Conservation (phyloP, 306 rosid species). For the Castanopsis chinensis region DNA sequence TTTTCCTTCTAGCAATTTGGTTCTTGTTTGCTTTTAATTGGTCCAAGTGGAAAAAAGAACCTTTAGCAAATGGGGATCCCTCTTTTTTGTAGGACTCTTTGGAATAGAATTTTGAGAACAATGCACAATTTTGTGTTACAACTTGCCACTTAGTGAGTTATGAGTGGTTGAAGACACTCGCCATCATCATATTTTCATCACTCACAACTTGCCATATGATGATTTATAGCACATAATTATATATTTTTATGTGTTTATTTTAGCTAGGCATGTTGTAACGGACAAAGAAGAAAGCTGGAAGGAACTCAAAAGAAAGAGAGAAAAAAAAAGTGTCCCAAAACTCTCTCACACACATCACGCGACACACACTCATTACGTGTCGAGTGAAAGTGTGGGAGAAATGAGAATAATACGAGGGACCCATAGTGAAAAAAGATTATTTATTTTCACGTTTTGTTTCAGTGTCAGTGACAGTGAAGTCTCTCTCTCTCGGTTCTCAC, state of each 20-base stretch:
- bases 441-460: no score
- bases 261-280: background rate
- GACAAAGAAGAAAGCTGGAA: background rate
- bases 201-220: accelerated
- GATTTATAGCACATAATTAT: no score
- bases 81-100: no score
- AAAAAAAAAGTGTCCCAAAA: background rate
- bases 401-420: no score
- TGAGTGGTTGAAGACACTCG: accelerated
- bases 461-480: no score
- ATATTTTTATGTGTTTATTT: accelerated
- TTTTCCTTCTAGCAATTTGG: no score
- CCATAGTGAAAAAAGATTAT: no score
- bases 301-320: background rate
- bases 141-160: accelerated
- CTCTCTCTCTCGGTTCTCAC: background rate
- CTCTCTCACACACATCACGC: conserved; percentile 7
- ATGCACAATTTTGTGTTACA: accelerated
- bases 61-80: no score
- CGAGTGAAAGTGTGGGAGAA: background rate
- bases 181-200: accelerated
- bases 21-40: no score
- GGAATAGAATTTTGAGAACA: no score
- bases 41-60: no score
- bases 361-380: conserved; percentile 45